phyloP scores from a whole-genome alignment of 2,329 filamentous ascomycete genomes.

The Truncatella angustata region DNA sequence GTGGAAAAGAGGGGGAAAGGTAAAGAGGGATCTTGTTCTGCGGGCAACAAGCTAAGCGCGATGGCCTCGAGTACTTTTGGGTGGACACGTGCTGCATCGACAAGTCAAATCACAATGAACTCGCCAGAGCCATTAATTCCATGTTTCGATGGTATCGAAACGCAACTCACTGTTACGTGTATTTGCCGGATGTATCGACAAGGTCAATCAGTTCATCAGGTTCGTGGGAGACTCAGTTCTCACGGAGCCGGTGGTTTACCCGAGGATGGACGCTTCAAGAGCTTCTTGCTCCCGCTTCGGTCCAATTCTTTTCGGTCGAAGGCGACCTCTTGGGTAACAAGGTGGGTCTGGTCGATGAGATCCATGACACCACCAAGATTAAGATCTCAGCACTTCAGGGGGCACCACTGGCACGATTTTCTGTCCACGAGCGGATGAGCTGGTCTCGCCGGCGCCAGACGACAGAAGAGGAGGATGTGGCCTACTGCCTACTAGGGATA shows the following conservation, averaged over 20 bases:
- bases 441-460: neutral
- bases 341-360: constrained; percentile 16
- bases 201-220: neutral
- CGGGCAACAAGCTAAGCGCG: constrained; percentile 6
- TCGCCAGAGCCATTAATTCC: constrained; percentile 11
- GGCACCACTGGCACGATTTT: constrained; percentile 7
- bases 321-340: constrained; percentile 22
- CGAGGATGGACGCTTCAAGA: constrained; percentile 8
- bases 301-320: constrained; percentile 25
- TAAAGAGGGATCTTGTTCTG: constrained; percentile 14
- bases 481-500: neutral
- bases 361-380: constrained; percentile 23
- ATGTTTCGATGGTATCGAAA: constrained; percentile 2
- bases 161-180: constrained; percentile 13
- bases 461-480: neutral
- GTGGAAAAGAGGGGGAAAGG: constrained; percentile 4
- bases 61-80: constrained; percentile 7
- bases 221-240: neutral
- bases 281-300: constrained; percentile 19
- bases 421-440: constrained; percentile 19
- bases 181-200: neutral
- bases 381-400: constrained; percentile 17
- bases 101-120: neutral
- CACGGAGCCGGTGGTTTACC: constrained; percentile 5
- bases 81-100: constrained; percentile 5